Percentiles rank a stretch among this genome's conserved stretches.
Evolutionary conservation across 345 rosid genomes (phyloP).

Genomic region (Dipteronia dyeriana): DNA sequence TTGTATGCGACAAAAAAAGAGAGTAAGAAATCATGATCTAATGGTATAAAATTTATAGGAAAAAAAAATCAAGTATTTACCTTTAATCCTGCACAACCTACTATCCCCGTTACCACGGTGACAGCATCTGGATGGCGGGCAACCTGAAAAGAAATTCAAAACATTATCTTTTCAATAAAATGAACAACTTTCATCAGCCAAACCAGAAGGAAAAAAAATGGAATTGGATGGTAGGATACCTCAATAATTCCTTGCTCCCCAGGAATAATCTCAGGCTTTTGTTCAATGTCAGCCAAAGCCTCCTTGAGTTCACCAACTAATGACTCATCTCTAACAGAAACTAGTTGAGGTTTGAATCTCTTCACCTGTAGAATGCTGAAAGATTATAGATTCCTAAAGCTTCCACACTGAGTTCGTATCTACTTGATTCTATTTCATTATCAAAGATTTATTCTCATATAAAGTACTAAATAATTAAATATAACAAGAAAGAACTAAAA

Average conservation of each 20-base stretch:
- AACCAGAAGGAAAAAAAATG: conserved; percentile 5
- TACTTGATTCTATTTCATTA: not conserved
- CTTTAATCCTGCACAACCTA: conserved; percentile 97
- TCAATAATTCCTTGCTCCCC: conserved; percentile 94
- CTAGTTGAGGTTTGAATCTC: conserved; percentile 84
- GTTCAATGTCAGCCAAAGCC: conserved; percentile 76
- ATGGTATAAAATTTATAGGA: not conserved
- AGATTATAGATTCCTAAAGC: conserved; percentile 13
- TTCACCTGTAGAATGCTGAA: conserved; percentile 56
- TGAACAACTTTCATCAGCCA: conserved; percentile 7
- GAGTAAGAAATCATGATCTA: too few relatives aligned
- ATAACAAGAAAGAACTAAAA: not conserved
- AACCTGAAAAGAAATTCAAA: conserved; percentile 48
- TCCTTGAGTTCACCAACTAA: conserved; percentile 73
- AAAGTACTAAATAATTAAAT: not conserved
- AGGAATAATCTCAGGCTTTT: conserved; percentile 88
- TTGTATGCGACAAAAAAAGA: too few relatives aligned
- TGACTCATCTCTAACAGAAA: conserved; percentile 78
- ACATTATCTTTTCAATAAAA: conserved; percentile 13
- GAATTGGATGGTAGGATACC: conserved; percentile 39
- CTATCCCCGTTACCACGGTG: conserved; percentile 92
- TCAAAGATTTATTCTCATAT: not conserved
- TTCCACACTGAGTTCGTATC: not conserved
- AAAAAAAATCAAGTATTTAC: conserved; percentile 30
- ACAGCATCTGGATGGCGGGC: conserved; percentile 95